Base-by-base conservation (phyloP, 2,329 filamentous ascomycete species). In the Penicillium sp. region DNA sequence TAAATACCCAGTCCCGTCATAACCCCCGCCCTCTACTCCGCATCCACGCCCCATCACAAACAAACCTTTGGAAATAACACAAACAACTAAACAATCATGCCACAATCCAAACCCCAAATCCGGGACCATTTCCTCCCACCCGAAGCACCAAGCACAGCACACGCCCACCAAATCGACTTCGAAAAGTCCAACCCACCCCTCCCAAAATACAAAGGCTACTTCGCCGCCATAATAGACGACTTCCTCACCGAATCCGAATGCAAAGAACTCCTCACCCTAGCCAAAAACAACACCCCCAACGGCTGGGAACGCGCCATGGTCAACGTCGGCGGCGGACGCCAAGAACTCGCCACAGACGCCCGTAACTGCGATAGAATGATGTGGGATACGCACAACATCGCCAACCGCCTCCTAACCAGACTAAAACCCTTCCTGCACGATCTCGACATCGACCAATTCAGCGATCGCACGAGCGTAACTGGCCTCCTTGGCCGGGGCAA, bases 321-420 rank as follows among this genome's bases (percentile, higher is more conserved):
- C 60, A 90, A 90, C 71, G 74, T 86, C 26, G 90, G 90, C 5
- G 75, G 76, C 6, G 89, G 90, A 2, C 79, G 73, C 60, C 88
- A 94, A 76, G 76, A 81, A 2, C 75, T 88, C 45, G 77, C 82
- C 3, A 80, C 47, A 1, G 47, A 86, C 7, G 85, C 86, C 51
- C 84, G 91, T 15, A 89, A 91, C 63, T 89, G 89, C 69, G 89
- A 89, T 15, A 84, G 91, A 3, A 91, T 94, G 65, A 89, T 95
- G 67, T 91, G 88, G 85, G 90, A 95, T 71, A 78, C 84, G 15
- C 80, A 82, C 53, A 84, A 85, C 1, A 66, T 94, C 1, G 88
- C 86, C 0, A 82, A 85, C 24, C 84, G 86, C 24, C 69, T 95
- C 0, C 89, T 89, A 84, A 80, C 78, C 44, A 83, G 91, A 10